These are phyloP conservation scores for Thalassiosira livingstoniorum DNA, from an alignment of 352 stramenopile genomes.

Conservation along the genomic window DNA sequence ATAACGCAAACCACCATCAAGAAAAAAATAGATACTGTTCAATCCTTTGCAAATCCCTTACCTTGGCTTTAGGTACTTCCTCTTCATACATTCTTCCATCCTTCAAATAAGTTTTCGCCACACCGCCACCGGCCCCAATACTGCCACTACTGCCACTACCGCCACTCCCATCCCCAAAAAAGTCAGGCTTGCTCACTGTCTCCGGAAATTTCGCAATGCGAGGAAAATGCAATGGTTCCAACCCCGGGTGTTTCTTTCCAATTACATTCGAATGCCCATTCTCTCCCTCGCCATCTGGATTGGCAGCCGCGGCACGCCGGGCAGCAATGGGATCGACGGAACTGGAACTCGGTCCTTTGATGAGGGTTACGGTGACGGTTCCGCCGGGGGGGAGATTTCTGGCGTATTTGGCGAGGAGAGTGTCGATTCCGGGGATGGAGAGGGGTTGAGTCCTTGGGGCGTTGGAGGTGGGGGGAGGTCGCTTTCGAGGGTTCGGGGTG, in stretches of 20 bases:
- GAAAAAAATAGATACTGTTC: neutral
- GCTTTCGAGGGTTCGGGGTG: constrained; percentile 12
- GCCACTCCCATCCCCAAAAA: constrained; percentile 26
- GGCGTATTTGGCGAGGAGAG: constrained; percentile 62
- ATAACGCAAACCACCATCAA: neutral
- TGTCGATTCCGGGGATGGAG: constrained; percentile 39
- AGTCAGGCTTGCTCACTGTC: constrained; percentile 70
- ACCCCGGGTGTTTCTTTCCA: neutral
- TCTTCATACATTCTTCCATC: constrained; percentile 78
- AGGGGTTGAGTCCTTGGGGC: neutral
- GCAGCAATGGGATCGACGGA: constrained; percentile 55
- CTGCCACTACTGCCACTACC: too few species aligned
- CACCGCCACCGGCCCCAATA: too few species aligned
- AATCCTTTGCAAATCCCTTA: constrained; percentile 13
- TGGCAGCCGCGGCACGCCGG: constrained; percentile 5
- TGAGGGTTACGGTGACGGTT: constrained; percentile 45
- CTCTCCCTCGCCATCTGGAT: neutral
- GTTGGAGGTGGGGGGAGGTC: constrained; percentile 5
- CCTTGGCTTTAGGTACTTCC: constrained; percentile 77
- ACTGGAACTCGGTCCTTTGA: constrained; percentile 37
- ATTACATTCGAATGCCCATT: neutral
- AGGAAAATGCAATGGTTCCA: constrained; percentile 59
- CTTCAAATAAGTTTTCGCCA: too few species aligned
- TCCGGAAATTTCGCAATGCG: constrained; percentile 80
- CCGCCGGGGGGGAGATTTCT: constrained; percentile 43